These are phyloP conservation scores for Pyrenochaeta sp. DNA, from an alignment of 2,329 filamentous ascomycete species.

Conservation along the genomic window DNA sequence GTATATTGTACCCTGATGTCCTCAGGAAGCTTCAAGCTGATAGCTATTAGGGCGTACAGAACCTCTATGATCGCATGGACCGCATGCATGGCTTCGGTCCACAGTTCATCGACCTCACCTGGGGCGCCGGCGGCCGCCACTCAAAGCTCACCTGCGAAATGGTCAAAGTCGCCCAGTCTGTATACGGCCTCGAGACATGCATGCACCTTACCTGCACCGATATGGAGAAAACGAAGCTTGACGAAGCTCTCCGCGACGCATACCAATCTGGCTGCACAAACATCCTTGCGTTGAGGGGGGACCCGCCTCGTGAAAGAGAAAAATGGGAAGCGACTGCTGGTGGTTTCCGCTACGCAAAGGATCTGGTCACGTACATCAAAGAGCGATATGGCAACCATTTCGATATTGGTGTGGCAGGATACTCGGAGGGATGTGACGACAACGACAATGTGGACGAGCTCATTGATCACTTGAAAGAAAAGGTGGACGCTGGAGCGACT, in stretches of 20 bases:
- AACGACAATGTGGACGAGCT: slow-evolving; percentile 85
- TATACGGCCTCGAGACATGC: slow-evolving; percentile 95
- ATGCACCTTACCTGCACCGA: slow-evolving; percentile 99
- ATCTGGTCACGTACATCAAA: slow-evolving; percentile 86
- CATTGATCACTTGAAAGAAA: slow-evolving; percentile 94
- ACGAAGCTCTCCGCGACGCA: slow-evolving; percentile 84
- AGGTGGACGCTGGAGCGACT: slow-evolving; percentile 90
- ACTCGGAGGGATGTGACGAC: slow-evolving; percentile 95
- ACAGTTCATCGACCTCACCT: slow-evolving; percentile 97
- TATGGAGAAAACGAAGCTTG: slow-evolving; percentile 92
- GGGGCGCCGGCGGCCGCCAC: slow-evolving; percentile 92
- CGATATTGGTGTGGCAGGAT: slow-evolving; percentile 96
- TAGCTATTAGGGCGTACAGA: slow-evolving; percentile 78
- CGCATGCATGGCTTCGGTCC: slow-evolving; percentile 96
- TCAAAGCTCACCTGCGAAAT: slow-evolving; percentile 96
- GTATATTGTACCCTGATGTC: slow-evolving; percentile 34
- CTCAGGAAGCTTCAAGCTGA: slow-evolving; percentile 15
- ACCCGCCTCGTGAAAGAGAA: slow-evolving; percentile 92
- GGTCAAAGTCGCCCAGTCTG: slow-evolving; percentile 93
- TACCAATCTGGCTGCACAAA: slow-evolving; percentile 98
- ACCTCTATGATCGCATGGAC: slow-evolving; percentile 99
- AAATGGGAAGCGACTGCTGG: slow-evolving; percentile 90
- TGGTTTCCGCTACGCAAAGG: slow-evolving; percentile 90
- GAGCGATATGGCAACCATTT: slow-evolving; percentile 87
- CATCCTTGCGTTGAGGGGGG: slow-evolving; percentile 90